Percentiles rank a stretch among this genome's conserved stretches.
Conservation (phyloP, 495 filamentous ascomycete genomes). For the Penicillium robsamsonii region DNA sequence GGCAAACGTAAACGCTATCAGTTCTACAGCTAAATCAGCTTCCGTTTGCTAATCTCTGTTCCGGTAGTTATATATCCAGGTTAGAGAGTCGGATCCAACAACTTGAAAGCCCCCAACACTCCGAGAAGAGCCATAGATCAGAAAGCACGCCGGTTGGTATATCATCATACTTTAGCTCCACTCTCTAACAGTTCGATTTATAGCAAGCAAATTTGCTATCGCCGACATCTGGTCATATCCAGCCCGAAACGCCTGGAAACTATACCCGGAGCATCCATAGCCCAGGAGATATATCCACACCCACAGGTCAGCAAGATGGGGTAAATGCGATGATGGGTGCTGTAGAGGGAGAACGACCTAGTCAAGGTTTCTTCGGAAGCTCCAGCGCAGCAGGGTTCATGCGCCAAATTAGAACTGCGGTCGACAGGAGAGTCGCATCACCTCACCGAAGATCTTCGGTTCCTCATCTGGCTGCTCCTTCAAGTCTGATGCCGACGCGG, state of each 20-base stretch:
- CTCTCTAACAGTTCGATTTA: neutral
- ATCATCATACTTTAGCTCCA: neutral
- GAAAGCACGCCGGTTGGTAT: slow-evolving; percentile 17
- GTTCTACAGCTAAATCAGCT: neutral
- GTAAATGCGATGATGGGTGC: slow-evolving; percentile 44
- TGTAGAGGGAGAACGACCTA: slow-evolving; percentile 34
- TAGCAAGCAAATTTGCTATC: slow-evolving; percentile 9
- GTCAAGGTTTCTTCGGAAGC: slow-evolving; percentile 39
- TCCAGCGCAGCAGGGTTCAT: slow-evolving; percentile 41
- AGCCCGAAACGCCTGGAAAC: slow-evolving; percentile 4
- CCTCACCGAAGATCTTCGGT: slow-evolving; percentile 19
- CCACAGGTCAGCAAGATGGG: slow-evolving; percentile 15
- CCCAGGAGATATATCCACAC: neutral
- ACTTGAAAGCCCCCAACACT: slow-evolving; percentile 22
- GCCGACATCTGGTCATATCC: neutral
- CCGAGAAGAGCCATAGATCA: slow-evolving; percentile 8
- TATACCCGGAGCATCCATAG: neutral
- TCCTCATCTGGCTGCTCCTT: slow-evolving; percentile 12
- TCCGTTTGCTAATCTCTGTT: neutral
- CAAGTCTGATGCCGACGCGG: slow-evolving; percentile 18
- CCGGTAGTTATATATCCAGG: slow-evolving; percentile 27
- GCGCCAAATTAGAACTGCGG: slow-evolving; percentile 38
- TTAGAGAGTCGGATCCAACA: slow-evolving; percentile 32
- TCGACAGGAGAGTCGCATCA: slow-evolving; percentile 32
- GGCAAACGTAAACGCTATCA: slow-evolving; percentile 19